phyloP scores from a whole-genome alignment of 768 basidiomycete species.

The Boletus rufocinnamomeus region DNA sequence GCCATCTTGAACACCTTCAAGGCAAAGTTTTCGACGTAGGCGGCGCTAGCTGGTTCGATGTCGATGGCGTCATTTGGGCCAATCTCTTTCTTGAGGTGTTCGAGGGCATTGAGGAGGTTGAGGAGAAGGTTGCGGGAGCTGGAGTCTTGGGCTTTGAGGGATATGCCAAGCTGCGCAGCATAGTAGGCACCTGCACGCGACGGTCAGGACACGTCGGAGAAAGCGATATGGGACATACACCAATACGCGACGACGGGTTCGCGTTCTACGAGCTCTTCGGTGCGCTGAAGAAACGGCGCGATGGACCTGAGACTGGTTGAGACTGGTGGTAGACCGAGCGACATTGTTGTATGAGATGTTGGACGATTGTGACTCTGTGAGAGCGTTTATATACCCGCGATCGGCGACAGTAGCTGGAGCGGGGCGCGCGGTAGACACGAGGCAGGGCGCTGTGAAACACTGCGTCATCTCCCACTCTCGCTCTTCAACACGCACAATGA shows the following conservation, averaged over 20 bases:
- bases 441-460: conserved; percentile 4
- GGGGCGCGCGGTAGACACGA: conserved; percentile 9
- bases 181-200: conserved; percentile 75
- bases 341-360: conserved; percentile 20
- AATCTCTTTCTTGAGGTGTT: conserved; percentile 76
- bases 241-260: conserved; percentile 94
- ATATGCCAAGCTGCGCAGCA: conserved; percentile 86
- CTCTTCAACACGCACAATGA: neutral
- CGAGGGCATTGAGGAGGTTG: conserved; percentile 73
- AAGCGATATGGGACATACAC: conserved; percentile 59
- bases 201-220: conserved; percentile 2
- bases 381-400: neutral
- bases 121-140: conserved; percentile 69
- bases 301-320: conserved; percentile 66
- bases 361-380: neutral
- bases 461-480: neutral
- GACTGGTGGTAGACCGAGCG: conserved; percentile 60
- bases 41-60: conserved; percentile 77
- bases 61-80: conserved; percentile 78
- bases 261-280: conserved; percentile 78
- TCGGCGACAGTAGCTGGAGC: neutral
- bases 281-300: conserved; percentile 82
- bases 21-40: conserved; percentile 95
- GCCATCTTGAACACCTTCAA: conserved; percentile 84
- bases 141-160: conserved; percentile 64